Percentiles rank a stretch among this genome's conserved stretches.
Evolutionary conservation across 140 eudicot species (phyloP).

Genomic region (Senecio squalidus): DNA sequence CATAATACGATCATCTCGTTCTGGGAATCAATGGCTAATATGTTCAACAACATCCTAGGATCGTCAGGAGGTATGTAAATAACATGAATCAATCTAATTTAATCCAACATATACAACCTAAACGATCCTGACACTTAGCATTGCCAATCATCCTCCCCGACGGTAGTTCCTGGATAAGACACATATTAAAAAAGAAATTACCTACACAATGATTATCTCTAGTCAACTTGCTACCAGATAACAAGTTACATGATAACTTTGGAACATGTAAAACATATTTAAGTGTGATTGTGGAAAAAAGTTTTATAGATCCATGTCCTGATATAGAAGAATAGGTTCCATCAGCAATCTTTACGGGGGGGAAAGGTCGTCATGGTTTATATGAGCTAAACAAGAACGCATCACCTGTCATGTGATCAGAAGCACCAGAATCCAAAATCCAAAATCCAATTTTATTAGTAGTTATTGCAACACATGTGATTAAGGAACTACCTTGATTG

Average conservation of each 20-base stretch:
- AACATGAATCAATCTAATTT: too few species aligned
- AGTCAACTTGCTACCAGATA: constrained; percentile 7
- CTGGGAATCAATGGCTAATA: too few species aligned
- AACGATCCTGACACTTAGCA: too few species aligned
- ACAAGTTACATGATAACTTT: neutral
- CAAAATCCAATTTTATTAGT: too few species aligned
- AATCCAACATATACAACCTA: too few species aligned
- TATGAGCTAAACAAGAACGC: neutral
- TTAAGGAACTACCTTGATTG: too few species aligned
- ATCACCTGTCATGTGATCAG: constrained; percentile 8
- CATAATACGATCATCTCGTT: too few species aligned
- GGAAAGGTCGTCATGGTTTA: neutral
- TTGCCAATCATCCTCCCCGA: constrained; percentile 23
- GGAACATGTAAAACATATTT: constrained; percentile 7
- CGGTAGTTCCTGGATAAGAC: constrained; percentile 8
- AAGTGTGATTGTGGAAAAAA: neutral
- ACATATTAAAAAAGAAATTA: neutral
- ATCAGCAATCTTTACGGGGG: neutral
- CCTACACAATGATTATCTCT: neutral
- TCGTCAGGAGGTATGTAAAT: too few species aligned
- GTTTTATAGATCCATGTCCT: constrained; percentile 1
- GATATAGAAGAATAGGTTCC: neutral
- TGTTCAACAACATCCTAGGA: too few species aligned
- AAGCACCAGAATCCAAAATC: constrained; percentile 10
- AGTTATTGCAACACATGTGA: too few species aligned